Evolutionary conservation across 75 land plant genomes (phyloP), one percentile per base, ranked within the genome.

Genomic region (Azolla pinnata): DNA sequence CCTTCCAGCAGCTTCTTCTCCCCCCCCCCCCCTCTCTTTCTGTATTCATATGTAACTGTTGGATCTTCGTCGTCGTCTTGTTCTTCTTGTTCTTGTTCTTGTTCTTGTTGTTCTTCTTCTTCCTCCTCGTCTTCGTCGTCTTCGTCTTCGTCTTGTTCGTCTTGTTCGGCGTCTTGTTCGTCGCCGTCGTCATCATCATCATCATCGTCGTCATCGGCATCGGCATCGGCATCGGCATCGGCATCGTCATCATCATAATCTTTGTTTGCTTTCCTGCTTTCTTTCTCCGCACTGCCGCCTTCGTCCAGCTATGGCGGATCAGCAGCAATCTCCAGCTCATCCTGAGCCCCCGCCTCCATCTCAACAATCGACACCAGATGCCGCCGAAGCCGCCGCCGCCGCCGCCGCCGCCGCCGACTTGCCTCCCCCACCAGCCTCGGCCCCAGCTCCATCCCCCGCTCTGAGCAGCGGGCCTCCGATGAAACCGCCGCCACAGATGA

Each of bases 401-500:
- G 42, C 23, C 49, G 2, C 17, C 3, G 21, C 49, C 2, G 49
- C n/a, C 4, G 49, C 10, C 2, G 49, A 46, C 4, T n/a, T n/a
- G n/a, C n/a, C n/a, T n/a, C n/a, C n/a, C n/a, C n/a, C n/a, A n/a
- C n/a, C n/a, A n/a, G n/a, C n/a, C n/a, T n/a, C n/a, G n/a, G n/a
- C n/a, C n/a, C n/a, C n/a, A n/a, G n/a, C n/a, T n/a, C n/a, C n/a
- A n/a, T n/a, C n/a, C n/a, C n/a, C n/a, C n/a, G n/a, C n/a, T n/a
- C n/a, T n/a, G n/a, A n/a, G n/a, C n/a, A n/a, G n/a, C n/a, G n/a
- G n/a, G n/a, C n/a, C n/a, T n/a, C n/a, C n/a, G n/a, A 3, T 46
- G 49, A 46, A 52, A 29, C 54, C 54, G 2, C 54, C 54, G 7
- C 2, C 40, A 32, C 59, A 57, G 33, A 81, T 83, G 53, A 54